A percentile compares a stretch with the other conserved stretches of the same genome.
Evolutionary conservation across 2,329 filamentous ascomycete species (phyloP).

Genomic region (Chaetomium sp.): DNA sequence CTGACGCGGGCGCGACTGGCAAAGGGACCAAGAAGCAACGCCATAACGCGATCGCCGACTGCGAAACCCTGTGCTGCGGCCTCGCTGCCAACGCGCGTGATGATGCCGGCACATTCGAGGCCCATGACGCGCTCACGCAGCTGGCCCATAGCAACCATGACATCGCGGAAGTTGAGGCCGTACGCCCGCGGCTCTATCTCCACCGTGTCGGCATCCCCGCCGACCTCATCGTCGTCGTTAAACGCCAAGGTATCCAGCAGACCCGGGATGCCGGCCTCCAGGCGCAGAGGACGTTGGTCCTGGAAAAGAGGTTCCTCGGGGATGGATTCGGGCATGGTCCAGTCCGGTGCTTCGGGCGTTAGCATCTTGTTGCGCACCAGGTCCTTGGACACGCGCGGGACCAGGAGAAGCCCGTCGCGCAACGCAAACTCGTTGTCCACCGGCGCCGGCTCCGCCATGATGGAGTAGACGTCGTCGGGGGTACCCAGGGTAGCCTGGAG

Average conservation of each 20-base stretch:
- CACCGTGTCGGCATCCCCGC: slow-evolving; percentile 34
- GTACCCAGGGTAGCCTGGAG: no score
- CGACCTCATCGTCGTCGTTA: slow-evolving; percentile 27
- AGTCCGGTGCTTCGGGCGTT: no score
- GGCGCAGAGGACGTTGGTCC: slow-evolving; percentile 1
- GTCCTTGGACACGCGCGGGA: slow-evolving; percentile 32
- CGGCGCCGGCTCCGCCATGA: background rate
- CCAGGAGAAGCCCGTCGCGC: slow-evolving; percentile 35
- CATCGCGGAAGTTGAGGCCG: slow-evolving; percentile 2
- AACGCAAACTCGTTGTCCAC: slow-evolving; percentile 39
- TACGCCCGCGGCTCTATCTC: slow-evolving; percentile 39
- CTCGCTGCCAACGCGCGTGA: slow-evolving; percentile 39
- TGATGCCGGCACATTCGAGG: slow-evolving; percentile 38
- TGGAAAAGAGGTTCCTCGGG: background rate
- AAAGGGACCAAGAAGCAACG: slow-evolving; percentile 27
- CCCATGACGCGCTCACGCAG: slow-evolving; percentile 36
- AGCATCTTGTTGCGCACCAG: background rate
- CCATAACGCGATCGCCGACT: slow-evolving; percentile 38
- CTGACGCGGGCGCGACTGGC: slow-evolving; percentile 28
- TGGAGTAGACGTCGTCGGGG: no score
- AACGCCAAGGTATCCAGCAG: slow-evolving; percentile 27
- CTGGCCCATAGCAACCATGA: slow-evolving; percentile 30
- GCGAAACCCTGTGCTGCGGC: slow-evolving; percentile 37
- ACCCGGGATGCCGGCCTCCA: slow-evolving; percentile 20
- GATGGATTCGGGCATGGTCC: no score